phyloP scores from a whole-genome alignment of 768 basidiomycete species.

The Lentinula lateritia region DNA sequence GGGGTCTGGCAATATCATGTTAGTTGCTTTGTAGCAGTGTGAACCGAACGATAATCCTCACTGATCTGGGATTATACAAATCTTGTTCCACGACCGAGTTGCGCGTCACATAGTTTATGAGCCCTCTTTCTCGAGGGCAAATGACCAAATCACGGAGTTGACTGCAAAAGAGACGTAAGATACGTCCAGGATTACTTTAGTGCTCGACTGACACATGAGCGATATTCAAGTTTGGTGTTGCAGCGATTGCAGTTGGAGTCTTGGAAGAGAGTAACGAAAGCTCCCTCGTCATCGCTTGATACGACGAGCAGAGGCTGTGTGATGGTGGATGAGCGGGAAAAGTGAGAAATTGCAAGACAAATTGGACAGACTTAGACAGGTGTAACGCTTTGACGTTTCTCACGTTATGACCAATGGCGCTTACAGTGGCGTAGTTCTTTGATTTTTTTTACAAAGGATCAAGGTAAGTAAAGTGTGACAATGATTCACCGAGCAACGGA shows the following conservation, averaged over 20 bases:
- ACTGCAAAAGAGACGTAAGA: slow-evolving; percentile 27
- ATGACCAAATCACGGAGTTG: slow-evolving; percentile 77
- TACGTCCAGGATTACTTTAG: background rate
- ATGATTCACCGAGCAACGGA: too few relatives aligned
- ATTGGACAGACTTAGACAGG: too few relatives aligned
- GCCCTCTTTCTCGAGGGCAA: slow-evolving; percentile 61
- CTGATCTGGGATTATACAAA: slow-evolving; percentile 38
- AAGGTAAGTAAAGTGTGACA: too few relatives aligned
- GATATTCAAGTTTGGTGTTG: slow-evolving; percentile 41
- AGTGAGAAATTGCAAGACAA: background rate
- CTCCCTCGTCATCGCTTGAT: slow-evolving; percentile 40
- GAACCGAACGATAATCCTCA: slow-evolving; percentile 23
- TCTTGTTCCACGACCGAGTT: slow-evolving; percentile 58
- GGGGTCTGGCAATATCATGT: slow-evolving; percentile 30
- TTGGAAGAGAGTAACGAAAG: slow-evolving; percentile 37
- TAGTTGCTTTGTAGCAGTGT: slow-evolving; percentile 12
- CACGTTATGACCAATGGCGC: background rate
- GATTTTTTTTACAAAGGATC: background rate
- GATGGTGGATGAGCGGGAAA: slow-evolving; percentile 3
- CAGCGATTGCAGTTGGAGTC: slow-evolving; percentile 33
- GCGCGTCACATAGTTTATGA: slow-evolving; percentile 57
- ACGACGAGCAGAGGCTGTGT: background rate
- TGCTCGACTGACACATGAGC: slow-evolving; percentile 53
- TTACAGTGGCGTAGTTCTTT: background rate
- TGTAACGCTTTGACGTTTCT: background rate